Evolutionary conservation across 352 stramenopile genomes (phyloP).

Genomic region (Globisporangium megalacanthum): DNA sequence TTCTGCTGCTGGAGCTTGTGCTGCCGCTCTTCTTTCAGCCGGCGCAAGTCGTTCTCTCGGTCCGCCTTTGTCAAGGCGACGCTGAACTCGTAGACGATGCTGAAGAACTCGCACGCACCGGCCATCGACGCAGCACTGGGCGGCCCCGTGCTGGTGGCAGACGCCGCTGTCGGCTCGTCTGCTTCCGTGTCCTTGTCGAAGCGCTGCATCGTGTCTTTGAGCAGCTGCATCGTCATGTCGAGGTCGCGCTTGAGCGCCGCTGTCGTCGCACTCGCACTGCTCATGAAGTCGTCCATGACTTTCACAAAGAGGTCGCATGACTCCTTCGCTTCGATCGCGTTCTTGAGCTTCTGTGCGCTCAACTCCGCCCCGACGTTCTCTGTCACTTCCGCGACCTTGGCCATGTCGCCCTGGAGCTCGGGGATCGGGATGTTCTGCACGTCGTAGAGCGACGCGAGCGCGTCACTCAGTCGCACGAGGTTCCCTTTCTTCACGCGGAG

Average conservation of each 20-base stretch:
- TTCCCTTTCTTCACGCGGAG: slow-evolving; percentile 66
- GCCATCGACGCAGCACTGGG: slow-evolving; percentile 26
- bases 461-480: slow-evolving; percentile 49
- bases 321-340: slow-evolving; percentile 69
- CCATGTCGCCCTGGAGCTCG: slow-evolving; percentile 69
- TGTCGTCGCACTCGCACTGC: slow-evolving; percentile 25
- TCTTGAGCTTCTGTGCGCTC: slow-evolving; percentile 64
- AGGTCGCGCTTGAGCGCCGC: slow-evolving; percentile 37
- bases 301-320: slow-evolving; percentile 52
- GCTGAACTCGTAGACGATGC: slow-evolving; percentile 73
- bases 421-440: slow-evolving; percentile 75
- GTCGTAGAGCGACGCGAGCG: slow-evolving; percentile 60
- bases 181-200: slow-evolving; percentile 48
- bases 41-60: slow-evolving; percentile 69
- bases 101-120: slow-evolving; percentile 61
- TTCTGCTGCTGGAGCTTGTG: slow-evolving; percentile 51
- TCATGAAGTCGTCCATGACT: slow-evolving; percentile 61
- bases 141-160: slow-evolving; percentile 5
- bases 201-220: slow-evolving; percentile 54
- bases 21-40: slow-evolving; percentile 56
- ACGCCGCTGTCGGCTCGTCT: slow-evolving; percentile 6
- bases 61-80: slow-evolving; percentile 68
- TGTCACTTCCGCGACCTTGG: slow-evolving; percentile 48
- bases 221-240: slow-evolving; percentile 35
- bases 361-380: slow-evolving; percentile 62